Evolutionary conservation across 2,329 filamentous ascomycete species (phyloP).

Genomic region (Westerdykella sp.): DNA sequence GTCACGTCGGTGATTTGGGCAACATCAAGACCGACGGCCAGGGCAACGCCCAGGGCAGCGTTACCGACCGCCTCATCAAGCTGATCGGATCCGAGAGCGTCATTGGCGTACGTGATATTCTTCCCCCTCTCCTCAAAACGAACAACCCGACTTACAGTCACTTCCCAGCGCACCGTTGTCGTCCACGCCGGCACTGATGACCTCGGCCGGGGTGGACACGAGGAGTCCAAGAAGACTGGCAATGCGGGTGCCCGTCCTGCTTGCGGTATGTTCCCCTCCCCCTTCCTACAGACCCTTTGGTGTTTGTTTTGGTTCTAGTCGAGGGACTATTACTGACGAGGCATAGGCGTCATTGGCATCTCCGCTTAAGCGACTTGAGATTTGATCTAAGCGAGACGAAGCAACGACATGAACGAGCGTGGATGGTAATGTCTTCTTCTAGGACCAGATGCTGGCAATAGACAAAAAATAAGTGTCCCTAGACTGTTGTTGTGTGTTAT

Average conservation of each 20-base stretch:
- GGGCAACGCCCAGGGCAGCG: conserved; percentile 79
- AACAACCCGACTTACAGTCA: conserved; percentile 10
- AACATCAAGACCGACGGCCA: conserved; percentile 94
- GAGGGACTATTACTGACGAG: conserved; percentile 24
- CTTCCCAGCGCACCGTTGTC: conserved; percentile 76
- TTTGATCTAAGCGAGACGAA: background rate
- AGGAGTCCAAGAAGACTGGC: conserved; percentile 97
- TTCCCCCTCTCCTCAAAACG: background rate
- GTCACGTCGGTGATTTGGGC: conserved; percentile 95
- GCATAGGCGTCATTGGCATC: conserved; percentile 77
- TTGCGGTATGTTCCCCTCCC: conserved; percentile 57
- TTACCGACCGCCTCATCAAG: conserved; percentile 80
- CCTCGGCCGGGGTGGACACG: conserved; percentile 83
- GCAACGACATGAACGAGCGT: background rate
- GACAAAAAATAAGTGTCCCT: background rate
- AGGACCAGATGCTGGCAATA: background rate
- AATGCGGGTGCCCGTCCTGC: conserved; percentile 91
- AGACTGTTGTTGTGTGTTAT: too few relatives aligned
- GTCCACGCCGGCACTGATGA: conserved; percentile 94
- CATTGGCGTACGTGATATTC: conserved; percentile 62
- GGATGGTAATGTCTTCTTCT: background rate
- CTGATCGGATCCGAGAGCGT: conserved; percentile 93
- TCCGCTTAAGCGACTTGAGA: conserved; percentile 52
- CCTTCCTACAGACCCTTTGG: conserved; percentile 4
- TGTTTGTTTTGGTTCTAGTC: too few relatives aligned